phyloP scores from a whole-genome alignment of 169 alveolate species.

The Blepharisma undulans region DNA sequence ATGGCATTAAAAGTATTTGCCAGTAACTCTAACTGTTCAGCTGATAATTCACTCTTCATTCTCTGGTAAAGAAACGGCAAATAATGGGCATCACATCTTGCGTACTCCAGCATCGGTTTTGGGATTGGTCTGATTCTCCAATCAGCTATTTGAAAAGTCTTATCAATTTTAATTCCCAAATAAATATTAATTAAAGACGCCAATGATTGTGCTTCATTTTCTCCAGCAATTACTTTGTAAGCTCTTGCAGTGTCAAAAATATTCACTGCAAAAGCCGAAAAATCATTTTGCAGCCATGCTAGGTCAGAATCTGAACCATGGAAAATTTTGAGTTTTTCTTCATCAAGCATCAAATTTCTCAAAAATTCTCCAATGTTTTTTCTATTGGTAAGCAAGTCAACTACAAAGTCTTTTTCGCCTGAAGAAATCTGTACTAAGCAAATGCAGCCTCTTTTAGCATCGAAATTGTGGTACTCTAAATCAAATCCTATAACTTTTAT shows the following conservation, averaged over 20 bases:
- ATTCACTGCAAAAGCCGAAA: constrained; percentile 5
- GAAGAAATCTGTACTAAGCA: constrained; percentile 72
- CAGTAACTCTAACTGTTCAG: neutral
- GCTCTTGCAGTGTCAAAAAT: constrained; percentile 54
- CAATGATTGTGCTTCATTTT: neutral
- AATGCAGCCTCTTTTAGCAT: constrained; percentile 58
- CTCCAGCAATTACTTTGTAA: constrained; percentile 1
- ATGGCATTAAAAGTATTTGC: neutral
- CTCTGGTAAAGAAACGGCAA: neutral
- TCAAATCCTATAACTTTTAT: constrained; percentile 66
- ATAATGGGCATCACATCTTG: constrained; percentile 41
- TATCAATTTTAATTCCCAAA: constrained; percentile 35
- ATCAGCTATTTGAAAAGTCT: constrained; percentile 39
- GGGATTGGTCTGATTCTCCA: constrained; percentile 52
- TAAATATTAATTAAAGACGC: neutral
- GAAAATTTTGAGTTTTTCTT: constrained; percentile 22
- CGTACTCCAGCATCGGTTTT: constrained; percentile 43
- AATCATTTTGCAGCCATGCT: constrained; percentile 37
- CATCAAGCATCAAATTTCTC: neutral
- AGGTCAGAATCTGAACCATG: constrained; percentile 51
- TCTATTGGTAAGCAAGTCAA: constrained; percentile 63
- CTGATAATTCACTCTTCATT: neutral
- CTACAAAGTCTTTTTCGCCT: constrained; percentile 56
- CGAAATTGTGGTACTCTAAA: constrained; percentile 69
- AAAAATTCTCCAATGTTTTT: constrained; percentile 45